phyloP scores from a whole-genome alignment of 169 alveolate genomes.

The Cardiosporidium cionae region DNA sequence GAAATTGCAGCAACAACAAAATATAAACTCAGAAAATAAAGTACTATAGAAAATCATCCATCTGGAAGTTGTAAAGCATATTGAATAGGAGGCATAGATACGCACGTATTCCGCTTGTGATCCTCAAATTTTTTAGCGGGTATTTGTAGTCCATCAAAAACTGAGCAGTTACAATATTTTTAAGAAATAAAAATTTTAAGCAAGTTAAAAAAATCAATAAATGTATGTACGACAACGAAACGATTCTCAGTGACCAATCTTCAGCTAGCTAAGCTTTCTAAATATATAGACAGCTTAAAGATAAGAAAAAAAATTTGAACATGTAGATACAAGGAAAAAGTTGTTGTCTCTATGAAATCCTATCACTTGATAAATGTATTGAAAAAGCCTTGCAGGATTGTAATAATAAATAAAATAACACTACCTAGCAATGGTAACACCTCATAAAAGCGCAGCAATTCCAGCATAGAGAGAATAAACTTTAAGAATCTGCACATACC shows the following conservation, averaged over 20 bases:
- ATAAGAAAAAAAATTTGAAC: too few species aligned
- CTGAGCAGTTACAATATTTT: constrained; percentile 3
- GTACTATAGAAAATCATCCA: too few species aligned
- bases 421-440: constrained; percentile 31
- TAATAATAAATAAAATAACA: neutral
- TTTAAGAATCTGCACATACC: constrained; percentile 26
- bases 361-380: too few species aligned
- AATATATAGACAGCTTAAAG: too few species aligned
- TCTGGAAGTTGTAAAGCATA: too few species aligned
- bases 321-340: too few species aligned
- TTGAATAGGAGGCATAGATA: too few species aligned
- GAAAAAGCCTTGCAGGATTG: too few species aligned
- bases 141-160: constrained; percentile 27
- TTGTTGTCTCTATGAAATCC: too few species aligned
- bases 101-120: constrained; percentile 24
- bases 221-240: neutral
- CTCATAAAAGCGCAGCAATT: constrained; percentile 14
- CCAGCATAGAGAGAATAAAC: constrained; percentile 23
- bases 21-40: too few species aligned
- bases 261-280: neutral
- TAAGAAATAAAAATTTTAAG: neutral
- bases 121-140: constrained; percentile 29
- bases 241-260: neutral
- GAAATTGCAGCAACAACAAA: too few species aligned
- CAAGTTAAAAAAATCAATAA: neutral